These are phyloP conservation scores for Pterula multifida DNA, from an alignment of 1,284 basidiomycete species.

Conservation along the genomic window DNA sequence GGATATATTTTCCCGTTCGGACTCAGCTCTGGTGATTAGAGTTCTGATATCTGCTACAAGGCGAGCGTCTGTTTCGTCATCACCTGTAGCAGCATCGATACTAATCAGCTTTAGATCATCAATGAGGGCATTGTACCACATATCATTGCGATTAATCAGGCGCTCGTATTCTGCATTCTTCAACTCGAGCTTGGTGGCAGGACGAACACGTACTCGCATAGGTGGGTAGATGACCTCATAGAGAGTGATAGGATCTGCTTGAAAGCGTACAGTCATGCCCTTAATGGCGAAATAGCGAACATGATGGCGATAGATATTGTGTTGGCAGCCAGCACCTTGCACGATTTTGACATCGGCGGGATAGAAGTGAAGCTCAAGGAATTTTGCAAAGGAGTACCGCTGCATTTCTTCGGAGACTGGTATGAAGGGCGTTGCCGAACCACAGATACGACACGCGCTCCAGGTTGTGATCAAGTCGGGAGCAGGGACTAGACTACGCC, in stretches of 20 bases:
- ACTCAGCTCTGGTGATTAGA: conserved; percentile 64
- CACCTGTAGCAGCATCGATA: conserved; percentile 67
- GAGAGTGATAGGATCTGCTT: conserved; percentile 73
- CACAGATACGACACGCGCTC: conserved; percentile 82
- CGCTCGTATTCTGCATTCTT: conserved; percentile 85
- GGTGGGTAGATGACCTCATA: conserved; percentile 90
- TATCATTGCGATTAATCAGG: conserved; percentile 60
- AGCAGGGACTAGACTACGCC: conserved; percentile 36
- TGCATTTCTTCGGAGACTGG: conserved; percentile 90
- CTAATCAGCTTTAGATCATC: conserved; percentile 65
- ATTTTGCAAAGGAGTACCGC: conserved; percentile 89
- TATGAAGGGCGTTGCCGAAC: conserved; percentile 76
- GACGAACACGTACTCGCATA: conserved; percentile 71
- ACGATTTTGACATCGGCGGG: conserved; percentile 74
- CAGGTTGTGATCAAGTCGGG: conserved; percentile 82
- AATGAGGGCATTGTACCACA: conserved; percentile 60
- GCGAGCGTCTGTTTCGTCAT: conserved; percentile 52
- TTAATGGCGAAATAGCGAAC: conserved; percentile 84
- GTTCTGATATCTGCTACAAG: conserved; percentile 48
- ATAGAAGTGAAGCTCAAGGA: conserved; percentile 87
- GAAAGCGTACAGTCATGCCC: conserved; percentile 84
- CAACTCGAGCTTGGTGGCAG: conserved; percentile 77
- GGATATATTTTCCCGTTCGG: conserved; percentile 67
- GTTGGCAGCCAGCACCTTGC: conserved; percentile 78
- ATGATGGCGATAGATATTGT: conserved; percentile 92